Percentiles rank a stretch among this genome's conserved stretches.
phyloP scores from a whole-genome alignment of 2,329 filamentous ascomycete genomes.

The Scytalidium lignicola region DNA sequence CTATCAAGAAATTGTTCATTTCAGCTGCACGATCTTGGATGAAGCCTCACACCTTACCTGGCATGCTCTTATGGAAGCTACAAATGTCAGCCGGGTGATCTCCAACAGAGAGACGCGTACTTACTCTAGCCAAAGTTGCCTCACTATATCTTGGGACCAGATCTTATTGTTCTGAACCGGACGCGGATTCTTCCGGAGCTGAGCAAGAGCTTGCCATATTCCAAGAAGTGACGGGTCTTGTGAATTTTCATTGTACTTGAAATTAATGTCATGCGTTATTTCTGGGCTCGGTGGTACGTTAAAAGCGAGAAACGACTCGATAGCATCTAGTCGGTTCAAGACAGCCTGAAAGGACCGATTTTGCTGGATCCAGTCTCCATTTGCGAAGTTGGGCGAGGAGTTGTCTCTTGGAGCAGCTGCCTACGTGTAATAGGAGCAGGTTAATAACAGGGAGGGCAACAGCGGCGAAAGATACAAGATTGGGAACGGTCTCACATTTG shows the following conservation, averaged over 20 bases:
- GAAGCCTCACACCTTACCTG: slow-evolving; percentile 16
- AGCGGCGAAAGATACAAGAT: too few species aligned
- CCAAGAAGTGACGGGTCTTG: slow-evolving; percentile 18
- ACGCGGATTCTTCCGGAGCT: slow-evolving; percentile 23
- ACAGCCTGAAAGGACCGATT: slow-evolving; percentile 13
- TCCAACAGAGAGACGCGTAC: not conserved
- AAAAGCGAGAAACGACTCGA: slow-evolving; percentile 12
- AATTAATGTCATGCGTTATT: not conserved
- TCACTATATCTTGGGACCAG: slow-evolving; percentile 29
- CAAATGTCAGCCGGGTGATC: not conserved
- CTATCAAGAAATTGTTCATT: not conserved
- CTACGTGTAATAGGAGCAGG: too few species aligned
- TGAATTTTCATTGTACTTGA: not conserved
- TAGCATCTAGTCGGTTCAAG: slow-evolving; percentile 14
- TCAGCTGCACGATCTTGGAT: not conserved
- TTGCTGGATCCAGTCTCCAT: slow-evolving; percentile 6
- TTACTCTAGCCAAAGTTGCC: slow-evolving; percentile 31
- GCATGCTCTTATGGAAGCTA: slow-evolving; percentile 40
- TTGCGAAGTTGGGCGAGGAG: slow-evolving; percentile 8
- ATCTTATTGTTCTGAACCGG: slow-evolving; percentile 21
- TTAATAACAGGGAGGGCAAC: too few species aligned
- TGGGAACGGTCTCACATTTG: slow-evolving; percentile 28
- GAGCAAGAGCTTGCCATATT: slow-evolving; percentile 27
- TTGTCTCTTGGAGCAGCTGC: slow-evolving; percentile 11
- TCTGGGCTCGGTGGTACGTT: slow-evolving; percentile 7